Evolutionary conservation across 495 filamentous ascomycete genomes (phyloP), one percentile per base, ranked within the genome.

Genomic region (Penicillium egyptiacum): DNA sequence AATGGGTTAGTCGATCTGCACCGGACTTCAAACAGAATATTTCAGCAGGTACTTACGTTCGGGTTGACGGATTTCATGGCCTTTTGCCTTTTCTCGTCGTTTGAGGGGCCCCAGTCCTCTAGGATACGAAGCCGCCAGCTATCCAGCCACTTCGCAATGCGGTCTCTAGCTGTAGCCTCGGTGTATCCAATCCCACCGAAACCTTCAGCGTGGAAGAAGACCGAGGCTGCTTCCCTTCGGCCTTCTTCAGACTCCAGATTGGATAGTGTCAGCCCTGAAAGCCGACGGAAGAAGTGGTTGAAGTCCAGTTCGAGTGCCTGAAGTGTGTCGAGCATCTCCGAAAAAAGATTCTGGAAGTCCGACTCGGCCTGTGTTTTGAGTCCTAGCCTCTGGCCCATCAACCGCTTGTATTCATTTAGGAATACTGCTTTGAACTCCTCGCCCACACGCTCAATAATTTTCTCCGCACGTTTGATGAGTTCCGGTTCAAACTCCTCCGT

Each of bases 371-470:
- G 70, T 3, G 70, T 80, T 56, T 81, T 82, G 31, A 98, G 77
- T 4, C 94, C 94, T 0, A 98, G 77, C 20, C 92, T 80, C 8
- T 78, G 73, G 5, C 83, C 76, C 89, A 98, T 95, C 12, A 95
- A 73, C 1, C 80, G 81, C 62, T 88, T 91, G 73, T 97, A 98
- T 70, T 96, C 92, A 20, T 75, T 79, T 41, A 96, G 69, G 68
- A 98, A 97, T 0, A 92, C 85, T 11, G 83, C 74, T 65, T 90
- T 92, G 77, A 89, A 98, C 67, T 96, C 93, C 37, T 92, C 87
- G 16, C 90, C 90, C 0, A 82, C 79, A 11, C 82, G 79, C 33
- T 83, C 82, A 65, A 98, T 96, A 56, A 97, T 70, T 6, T 77
- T 83, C 70, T 98, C 91, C 0, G 91, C 93, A 39, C 89, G 85